phyloP scores from a whole-genome alignment of 2,329 filamentous ascomycete species.

The Nigrospora osmanthi region DNA sequence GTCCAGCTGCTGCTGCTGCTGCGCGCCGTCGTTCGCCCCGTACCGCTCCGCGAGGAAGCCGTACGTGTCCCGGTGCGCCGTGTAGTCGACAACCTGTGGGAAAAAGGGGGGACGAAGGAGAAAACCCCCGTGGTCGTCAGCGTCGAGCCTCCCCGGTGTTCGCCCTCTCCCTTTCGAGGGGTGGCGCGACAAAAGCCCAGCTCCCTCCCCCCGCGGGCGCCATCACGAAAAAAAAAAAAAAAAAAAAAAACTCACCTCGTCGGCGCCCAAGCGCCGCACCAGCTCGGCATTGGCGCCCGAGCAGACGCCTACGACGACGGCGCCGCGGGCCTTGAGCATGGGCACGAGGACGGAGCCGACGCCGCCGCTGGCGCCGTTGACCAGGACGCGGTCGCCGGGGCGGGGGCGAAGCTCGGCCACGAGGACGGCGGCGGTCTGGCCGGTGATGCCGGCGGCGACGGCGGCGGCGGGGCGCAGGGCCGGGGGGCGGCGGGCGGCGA shows the following conservation, averaged over 20 bases:
- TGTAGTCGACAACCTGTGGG: slow-evolving; percentile 6
- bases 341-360: slow-evolving; percentile 5
- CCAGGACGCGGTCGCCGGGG: slow-evolving; percentile 1
- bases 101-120: no score
- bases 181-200: no score
- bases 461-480: neutral
- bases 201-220: neutral
- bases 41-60: neutral
- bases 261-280: slow-evolving; percentile 2
- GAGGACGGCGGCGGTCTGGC: slow-evolving; percentile 5
- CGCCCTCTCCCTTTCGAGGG: no score
- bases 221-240: no score
- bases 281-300: slow-evolving; percentile 2
- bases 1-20: neutral
- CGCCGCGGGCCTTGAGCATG: slow-evolving; percentile 2
- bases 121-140: neutral
- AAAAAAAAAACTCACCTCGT: slow-evolving; percentile 4
- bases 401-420: neutral
- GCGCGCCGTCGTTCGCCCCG: neutral
- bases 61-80: slow-evolving; percentile 1
- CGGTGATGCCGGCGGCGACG: slow-evolving; percentile 3
- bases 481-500: slow-evolving; percentile 1
- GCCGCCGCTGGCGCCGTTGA: slow-evolving; percentile 6
- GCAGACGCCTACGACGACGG: slow-evolving; percentile 2
- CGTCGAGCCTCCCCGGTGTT: no score